These are phyloP conservation scores for Pseudocercospora crystallina DNA, from an alignment of 2,329 filamentous ascomycete genomes.

Conservation along the genomic window DNA sequence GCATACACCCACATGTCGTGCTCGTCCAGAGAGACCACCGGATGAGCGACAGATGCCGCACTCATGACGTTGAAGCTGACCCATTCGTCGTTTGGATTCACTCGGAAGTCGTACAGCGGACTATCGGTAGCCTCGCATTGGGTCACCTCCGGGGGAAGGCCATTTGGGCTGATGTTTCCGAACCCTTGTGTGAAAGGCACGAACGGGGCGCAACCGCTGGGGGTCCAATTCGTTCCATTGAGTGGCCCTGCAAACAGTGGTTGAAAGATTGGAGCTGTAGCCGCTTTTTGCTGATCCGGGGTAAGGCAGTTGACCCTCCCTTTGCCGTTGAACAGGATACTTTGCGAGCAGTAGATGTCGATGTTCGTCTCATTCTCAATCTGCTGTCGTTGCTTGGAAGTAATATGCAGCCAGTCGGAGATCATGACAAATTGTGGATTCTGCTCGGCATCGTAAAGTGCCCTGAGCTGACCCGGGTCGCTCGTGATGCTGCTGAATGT, in stretches of 20 bases:
- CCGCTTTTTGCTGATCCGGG: slow-evolving; percentile 12
- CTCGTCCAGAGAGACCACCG: slow-evolving; percentile 17
- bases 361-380: slow-evolving; percentile 9
- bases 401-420: slow-evolving; percentile 17
- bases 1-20: slow-evolving; percentile 22
- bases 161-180: slow-evolving; percentile 4
- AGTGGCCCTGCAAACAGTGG: slow-evolving; percentile 10
- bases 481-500: slow-evolving; percentile 6
- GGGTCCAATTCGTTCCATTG: slow-evolving; percentile 2
- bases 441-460: slow-evolving; percentile 7
- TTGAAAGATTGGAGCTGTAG: slow-evolving; percentile 12
- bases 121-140: slow-evolving; percentile 9
- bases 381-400: slow-evolving; percentile 3
- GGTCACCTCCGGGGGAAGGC: slow-evolving; percentile 11
- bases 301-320: slow-evolving; percentile 15
- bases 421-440: slow-evolving; percentile 16
- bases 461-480: slow-evolving; percentile 7
- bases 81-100: slow-evolving; percentile 17
- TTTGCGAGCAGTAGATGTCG: slow-evolving; percentile 17
- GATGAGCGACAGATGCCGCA: slow-evolving; percentile 9
- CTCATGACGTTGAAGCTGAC: slow-evolving; percentile 18
- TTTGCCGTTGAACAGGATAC: slow-evolving; percentile 20
- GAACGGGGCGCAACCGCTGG: slow-evolving; percentile 16
- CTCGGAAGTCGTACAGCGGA: slow-evolving; percentile 9
- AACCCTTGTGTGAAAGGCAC: slow-evolving; percentile 6